Percentiles rank a stretch among this genome's conserved stretches.
These are phyloP conservation scores for Suillus tomentosus DNA, from an alignment of 768 basidiomycete genomes.

Conservation along the genomic window DNA sequence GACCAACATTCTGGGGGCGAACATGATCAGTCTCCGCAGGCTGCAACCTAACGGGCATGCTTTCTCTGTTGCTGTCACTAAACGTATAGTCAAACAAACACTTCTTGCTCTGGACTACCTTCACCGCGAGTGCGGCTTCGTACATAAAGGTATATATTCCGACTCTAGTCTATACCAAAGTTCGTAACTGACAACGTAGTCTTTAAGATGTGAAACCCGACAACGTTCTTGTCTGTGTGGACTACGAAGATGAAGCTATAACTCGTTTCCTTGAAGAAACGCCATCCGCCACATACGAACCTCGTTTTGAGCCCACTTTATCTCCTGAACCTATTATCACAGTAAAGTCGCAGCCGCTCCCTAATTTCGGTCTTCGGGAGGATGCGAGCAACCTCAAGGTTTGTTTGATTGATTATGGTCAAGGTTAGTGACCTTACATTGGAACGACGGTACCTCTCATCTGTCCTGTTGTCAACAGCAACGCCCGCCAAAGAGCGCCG, in stretches of 20 bases:
- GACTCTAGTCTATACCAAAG: neutral
- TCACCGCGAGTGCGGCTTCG: conserved; percentile 22
- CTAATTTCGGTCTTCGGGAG: conserved; percentile 17
- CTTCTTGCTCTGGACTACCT: conserved; percentile 32
- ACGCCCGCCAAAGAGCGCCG: neutral
- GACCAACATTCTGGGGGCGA: conserved; percentile 13
- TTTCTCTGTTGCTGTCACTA: neutral
- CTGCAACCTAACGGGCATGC: conserved; percentile 6
- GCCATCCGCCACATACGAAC: conserved; percentile 18
- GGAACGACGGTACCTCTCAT: neutral
- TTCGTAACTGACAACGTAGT: neutral
- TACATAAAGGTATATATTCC: neutral
- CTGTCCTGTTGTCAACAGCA: neutral
- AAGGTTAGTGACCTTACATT: conserved; percentile 15
- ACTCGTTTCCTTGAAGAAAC: conserved; percentile 2
- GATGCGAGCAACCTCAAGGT: conserved; percentile 20
- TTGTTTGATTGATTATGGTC: conserved; percentile 25
- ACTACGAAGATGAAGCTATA: neutral
- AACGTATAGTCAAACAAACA: conserved; percentile 28
- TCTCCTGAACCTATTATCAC: conserved; percentile 28
- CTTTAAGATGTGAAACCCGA: conserved; percentile 26
- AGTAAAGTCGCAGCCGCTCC: conserved; percentile 29
- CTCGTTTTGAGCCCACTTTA: conserved; percentile 17
- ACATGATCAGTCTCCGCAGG: conserved; percentile 11
- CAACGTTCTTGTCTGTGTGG: conserved; percentile 20